Conservation (phyloP, 805 yeast species). For the Teunomyces lycoperdinae region DNA sequence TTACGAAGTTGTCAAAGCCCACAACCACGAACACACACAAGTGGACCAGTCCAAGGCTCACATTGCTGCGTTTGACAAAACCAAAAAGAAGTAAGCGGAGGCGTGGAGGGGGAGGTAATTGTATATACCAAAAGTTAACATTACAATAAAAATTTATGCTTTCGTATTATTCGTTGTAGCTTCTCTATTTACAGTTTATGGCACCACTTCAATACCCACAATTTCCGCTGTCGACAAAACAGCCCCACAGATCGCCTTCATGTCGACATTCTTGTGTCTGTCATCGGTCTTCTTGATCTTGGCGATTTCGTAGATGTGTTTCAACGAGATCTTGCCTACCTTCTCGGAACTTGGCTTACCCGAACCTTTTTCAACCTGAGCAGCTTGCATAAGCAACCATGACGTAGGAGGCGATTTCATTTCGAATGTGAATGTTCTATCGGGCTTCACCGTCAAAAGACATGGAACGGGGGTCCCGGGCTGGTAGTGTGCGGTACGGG, state of each 20-base stretch:
- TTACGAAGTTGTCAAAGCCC: conserved; percentile 40
- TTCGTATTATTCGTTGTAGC: not conserved
- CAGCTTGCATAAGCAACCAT: conserved; percentile 78
- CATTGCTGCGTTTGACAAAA: conserved; percentile 87
- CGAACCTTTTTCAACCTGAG: conserved; percentile 77
- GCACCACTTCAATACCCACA: conserved; percentile 80
- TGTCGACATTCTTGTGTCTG: conserved; percentile 64
- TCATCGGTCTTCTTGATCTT: conserved; percentile 87
- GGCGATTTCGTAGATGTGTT: conserved; percentile 93
- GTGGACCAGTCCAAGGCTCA: conserved; percentile 95
- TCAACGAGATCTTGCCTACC: conserved; percentile 70
- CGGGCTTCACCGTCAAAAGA: conserved; percentile 82
- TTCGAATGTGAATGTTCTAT: conserved; percentile 82
- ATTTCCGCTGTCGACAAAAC: conserved; percentile 86
- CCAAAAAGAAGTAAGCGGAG: conserved; percentile 51
- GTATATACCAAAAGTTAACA: too few species aligned
- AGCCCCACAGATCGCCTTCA: conserved; percentile 77
- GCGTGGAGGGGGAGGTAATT: too few species aligned
- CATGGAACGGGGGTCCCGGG: conserved; percentile 93
- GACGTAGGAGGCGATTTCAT: conserved; percentile 91
- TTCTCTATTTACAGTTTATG: conserved; percentile 30
- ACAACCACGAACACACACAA: conserved; percentile 76
- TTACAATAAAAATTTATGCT: too few species aligned
- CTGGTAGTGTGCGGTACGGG: conserved; percentile 82
- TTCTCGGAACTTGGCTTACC: conserved; percentile 57